Conservation (phyloP, 1,139 yeast species). For the Suhomyces atakaporum region DNA sequence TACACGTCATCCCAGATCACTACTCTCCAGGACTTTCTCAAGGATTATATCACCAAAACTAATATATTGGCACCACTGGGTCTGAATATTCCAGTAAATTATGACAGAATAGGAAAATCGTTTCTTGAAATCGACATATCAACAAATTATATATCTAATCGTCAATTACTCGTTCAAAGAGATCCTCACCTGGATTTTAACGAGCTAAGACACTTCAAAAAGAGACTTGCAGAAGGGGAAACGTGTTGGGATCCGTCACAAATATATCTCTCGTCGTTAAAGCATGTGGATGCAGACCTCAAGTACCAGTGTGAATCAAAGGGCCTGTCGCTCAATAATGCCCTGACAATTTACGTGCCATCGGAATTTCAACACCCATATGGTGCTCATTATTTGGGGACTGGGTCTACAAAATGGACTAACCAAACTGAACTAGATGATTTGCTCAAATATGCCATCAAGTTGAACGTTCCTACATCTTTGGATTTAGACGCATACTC, state of each 20-base stretch:
- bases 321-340: slow-evolving; percentile 24
- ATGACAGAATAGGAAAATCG: slow-evolving; percentile 59
- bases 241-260: slow-evolving; percentile 11
- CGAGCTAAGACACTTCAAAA: slow-evolving; percentile 25
- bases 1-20: slow-evolving; percentile 8
- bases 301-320: slow-evolving; percentile 50
- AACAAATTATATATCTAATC: slow-evolving; percentile 59
- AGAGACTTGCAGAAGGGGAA: slow-evolving; percentile 1
- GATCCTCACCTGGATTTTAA: slow-evolving; percentile 52
- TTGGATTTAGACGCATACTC: slow-evolving; percentile 19
- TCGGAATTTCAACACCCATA: slow-evolving; percentile 20
- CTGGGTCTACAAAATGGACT: slow-evolving; percentile 32
- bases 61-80: slow-evolving; percentile 24
- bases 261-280: slow-evolving; percentile 57
- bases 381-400: slow-evolving; percentile 16
- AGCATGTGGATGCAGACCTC: slow-evolving; percentile 64
- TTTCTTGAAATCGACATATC: slow-evolving; percentile 69
- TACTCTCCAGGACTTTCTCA: slow-evolving; percentile 17
- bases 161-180: slow-evolving; percentile 45
- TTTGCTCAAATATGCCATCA: slow-evolving; percentile 34
- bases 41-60: slow-evolving; percentile 18
- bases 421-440: slow-evolving; percentile 35
- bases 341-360: slow-evolving; percentile 9
- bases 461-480: slow-evolving; percentile 23
- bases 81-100: slow-evolving; percentile 21